Percentiles rank a stretch among this genome's conserved stretches.
phyloP scores from a whole-genome alignment of 495 filamentous ascomycete species.

The Friedmanniomyces simplex region DNA sequence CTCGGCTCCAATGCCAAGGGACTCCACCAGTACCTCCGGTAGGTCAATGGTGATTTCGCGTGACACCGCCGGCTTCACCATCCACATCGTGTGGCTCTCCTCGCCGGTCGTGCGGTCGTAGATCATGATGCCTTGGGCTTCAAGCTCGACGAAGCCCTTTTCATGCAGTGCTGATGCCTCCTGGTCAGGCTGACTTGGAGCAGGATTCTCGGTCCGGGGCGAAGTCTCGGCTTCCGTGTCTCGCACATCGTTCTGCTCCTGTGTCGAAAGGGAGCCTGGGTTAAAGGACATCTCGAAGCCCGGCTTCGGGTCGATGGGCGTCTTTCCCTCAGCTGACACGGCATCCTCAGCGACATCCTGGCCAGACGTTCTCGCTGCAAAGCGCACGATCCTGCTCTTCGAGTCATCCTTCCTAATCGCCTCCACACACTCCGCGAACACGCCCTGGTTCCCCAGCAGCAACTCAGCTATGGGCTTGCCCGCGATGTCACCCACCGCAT shows the following conservation, averaged over 20 bases:
- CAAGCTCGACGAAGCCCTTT: slow-evolving; percentile 59
- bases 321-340: slow-evolving; percentile 11
- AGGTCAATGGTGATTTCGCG: slow-evolving; percentile 92
- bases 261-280: neutral
- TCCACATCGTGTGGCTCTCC: slow-evolving; percentile 98
- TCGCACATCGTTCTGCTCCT: neutral
- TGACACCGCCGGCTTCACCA: slow-evolving; percentile 85
- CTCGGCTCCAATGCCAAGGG: slow-evolving; percentile 86
- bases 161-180: slow-evolving; percentile 20
- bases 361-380: slow-evolving; percentile 51
- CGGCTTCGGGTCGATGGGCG: slow-evolving; percentile 10
- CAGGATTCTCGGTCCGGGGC: too few species aligned
- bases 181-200: too few species aligned
- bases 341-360: neutral
- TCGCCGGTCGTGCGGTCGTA: slow-evolving; percentile 81
- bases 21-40: slow-evolving; percentile 81
- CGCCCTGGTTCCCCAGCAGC: slow-evolving; percentile 62
- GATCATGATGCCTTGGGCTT: slow-evolving; percentile 96
- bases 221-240: neutral
- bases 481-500: slow-evolving; percentile 57
- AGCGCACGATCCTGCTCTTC: slow-evolving; percentile 81
- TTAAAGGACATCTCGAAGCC: neutral
- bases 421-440: slow-evolving; percentile 72
- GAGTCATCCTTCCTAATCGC: slow-evolving; percentile 89
- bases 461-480: slow-evolving; percentile 72